phyloP scores from a whole-genome alignment of 257 asterid genomes.

The Solanum dulcamara region DNA sequence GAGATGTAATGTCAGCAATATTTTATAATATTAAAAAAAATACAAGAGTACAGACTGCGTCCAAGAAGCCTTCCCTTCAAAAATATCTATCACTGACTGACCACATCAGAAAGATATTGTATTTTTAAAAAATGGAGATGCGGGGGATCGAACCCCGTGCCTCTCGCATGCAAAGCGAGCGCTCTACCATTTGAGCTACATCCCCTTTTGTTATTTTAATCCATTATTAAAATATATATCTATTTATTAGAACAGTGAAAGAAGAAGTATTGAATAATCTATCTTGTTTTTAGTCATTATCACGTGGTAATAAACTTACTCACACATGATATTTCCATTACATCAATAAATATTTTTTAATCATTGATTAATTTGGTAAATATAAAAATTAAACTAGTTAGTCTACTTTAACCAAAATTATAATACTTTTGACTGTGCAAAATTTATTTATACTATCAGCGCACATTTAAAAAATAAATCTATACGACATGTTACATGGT shows the following conservation, averaged over 20 bases:
- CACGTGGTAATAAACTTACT: no score
- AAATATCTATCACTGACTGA: no score
- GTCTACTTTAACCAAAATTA: neutral
- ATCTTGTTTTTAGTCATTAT: no score
- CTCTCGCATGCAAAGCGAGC: slow-evolving; percentile 99
- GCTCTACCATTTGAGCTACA: slow-evolving; percentile 99
- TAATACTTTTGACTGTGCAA: neutral
- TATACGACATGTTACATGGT: neutral
- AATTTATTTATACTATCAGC: neutral
- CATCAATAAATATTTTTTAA: neutral
- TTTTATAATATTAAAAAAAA: no score
- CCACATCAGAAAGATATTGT: no score
- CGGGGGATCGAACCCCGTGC: slow-evolving; percentile 95
- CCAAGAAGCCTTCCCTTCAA: no score
- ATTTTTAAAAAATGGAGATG: no score
- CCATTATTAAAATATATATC: no score
- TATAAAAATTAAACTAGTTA: neutral
- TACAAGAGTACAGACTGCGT: no score
- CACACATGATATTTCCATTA: neutral
- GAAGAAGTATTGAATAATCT: no score
- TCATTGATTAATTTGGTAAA: neutral
- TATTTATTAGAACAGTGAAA: no score
- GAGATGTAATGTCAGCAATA: no score
- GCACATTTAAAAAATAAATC: neutral
- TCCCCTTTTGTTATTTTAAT: slow-evolving; percentile 38